Base-by-base conservation (phyloP, 2,329 filamentous ascomycete species). In the Ophiostoma sp. region DNA sequence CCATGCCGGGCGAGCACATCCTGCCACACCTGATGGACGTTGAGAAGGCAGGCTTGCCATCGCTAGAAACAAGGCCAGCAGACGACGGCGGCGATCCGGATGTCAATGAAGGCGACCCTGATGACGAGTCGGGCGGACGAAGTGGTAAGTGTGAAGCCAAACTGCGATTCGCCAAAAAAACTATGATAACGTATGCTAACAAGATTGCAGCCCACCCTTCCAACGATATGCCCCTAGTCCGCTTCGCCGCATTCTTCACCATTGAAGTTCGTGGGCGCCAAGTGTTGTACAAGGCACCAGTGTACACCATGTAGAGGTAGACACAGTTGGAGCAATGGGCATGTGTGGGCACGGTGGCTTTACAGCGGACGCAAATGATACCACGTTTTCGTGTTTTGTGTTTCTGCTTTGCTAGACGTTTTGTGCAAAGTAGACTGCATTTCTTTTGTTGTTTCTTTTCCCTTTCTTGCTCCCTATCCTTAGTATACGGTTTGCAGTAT, bases 11-110 rank as follows among this genome's bases (percentile, higher is more conserved):
- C 62, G 86, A 90, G 64, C 79, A 84, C 60, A 83, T 98, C 71
- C 84, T 89, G 72, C 82, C 87, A 1, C 86, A 89, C 4, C 84
- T 91, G 73, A 97, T 98, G 94, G 96, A 96, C 76, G 81, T 93
- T 4, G 95, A 98, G 78, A 87, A 98, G 81, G 79, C 80, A 13
- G 84, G 84, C 0, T 81, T 94, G 48, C 90, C 90, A 0, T 79
- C 87, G 0, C 79, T 93, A 54, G 84, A 84, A 65, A 81, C 76
- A 72, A 80, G 79, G 71, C 76, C 75, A 0, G 73, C 75, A 1
- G 81, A 81, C 23, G 81, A 76, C 27, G 70, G 68, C 44, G 80
- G 79, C 31, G 68, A 72, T 0, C 79, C 79, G 11, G 79, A 77
- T 8, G 72, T 72, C 57, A 83, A 81, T 36, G 79, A 79, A 1